phyloP scores from a whole-genome alignment of 768 basidiomycete genomes.

The Tylopilus plumbeoviolaceoides region DNA sequence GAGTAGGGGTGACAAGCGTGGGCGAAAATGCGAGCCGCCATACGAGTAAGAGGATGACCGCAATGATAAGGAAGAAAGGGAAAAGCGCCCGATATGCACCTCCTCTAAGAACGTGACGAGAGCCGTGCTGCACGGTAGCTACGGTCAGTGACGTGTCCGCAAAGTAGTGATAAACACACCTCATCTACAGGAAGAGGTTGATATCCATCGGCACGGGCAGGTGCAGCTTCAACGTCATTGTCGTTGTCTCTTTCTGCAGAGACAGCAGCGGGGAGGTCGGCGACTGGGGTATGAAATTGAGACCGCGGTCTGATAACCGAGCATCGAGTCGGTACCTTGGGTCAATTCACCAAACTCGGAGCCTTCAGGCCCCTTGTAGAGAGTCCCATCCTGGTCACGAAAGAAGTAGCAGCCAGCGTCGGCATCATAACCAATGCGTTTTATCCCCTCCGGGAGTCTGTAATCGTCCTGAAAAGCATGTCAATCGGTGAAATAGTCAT shows the following conservation, averaged over 20 bases:
- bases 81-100: conserved; percentile 57
- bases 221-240: conserved; percentile 54
- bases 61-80: conserved; percentile 70
- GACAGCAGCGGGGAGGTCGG: conserved; percentile 27
- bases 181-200: conserved; percentile 48
- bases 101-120: conserved; percentile 32
- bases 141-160: conserved; percentile 1
- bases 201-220: conserved; percentile 53
- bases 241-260: conserved; percentile 29
- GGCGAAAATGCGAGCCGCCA: conserved; percentile 53
- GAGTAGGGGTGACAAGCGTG: conserved; percentile 23
- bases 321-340: conserved; percentile 30
- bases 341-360: conserved; percentile 54
- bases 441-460: conserved; percentile 48
- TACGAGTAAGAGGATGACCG: conserved; percentile 56
- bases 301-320: neutral
- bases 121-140: conserved; percentile 30
- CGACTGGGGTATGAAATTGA: conserved; percentile 19
- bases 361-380: conserved; percentile 58
- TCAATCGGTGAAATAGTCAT: neutral
- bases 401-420: conserved; percentile 68
- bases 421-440: conserved; percentile 73
- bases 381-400: conserved; percentile 47
- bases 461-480: conserved; percentile 41
- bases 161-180: conserved; percentile 29